A percentile compares a stretch with the other conserved stretches of the same genome.
phyloP scores from a whole-genome alignment of 306 rosid genomes.

The Hippophae tibetana region DNA sequence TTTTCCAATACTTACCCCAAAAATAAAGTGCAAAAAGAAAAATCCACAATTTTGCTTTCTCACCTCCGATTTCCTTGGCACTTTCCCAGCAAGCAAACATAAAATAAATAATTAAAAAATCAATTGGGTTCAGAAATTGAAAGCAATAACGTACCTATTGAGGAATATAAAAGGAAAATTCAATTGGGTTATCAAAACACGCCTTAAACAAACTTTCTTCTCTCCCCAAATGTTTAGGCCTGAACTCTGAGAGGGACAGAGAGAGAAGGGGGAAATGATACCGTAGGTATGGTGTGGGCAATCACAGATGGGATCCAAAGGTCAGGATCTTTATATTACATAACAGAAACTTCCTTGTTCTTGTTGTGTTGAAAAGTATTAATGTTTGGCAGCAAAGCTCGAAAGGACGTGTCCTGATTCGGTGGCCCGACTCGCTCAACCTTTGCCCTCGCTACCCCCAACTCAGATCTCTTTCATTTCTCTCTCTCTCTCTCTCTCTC shows the following conservation, averaged over 20 bases:
- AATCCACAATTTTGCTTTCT: conserved; percentile 8
- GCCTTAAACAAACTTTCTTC: not conserved
- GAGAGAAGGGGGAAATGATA: conserved; percentile 23
- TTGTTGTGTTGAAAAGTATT: conserved; percentile 17
- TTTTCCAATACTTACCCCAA: not conserved
- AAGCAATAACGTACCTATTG: conserved; percentile 33
- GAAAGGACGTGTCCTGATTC: conserved; percentile 29
- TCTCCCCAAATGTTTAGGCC: no score
- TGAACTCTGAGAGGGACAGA: no score
- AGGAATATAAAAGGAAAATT: not conserved
- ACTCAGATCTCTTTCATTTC: not conserved
- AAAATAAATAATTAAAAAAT: not conserved
- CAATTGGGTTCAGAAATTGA: conserved; percentile 9
- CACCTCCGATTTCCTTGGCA: conserved; percentile 4
- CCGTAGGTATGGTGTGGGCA: conserved; percentile 26
- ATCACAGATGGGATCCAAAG: conserved; percentile 45
- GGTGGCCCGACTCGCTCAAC: conserved; percentile 17
- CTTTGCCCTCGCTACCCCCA: not conserved
- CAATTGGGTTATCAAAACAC: conserved; percentile 4
- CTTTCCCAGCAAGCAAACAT: conserved; percentile 12
- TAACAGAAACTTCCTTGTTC: no score
- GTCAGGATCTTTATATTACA: conserved; percentile 27
- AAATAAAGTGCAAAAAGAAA: not conserved
- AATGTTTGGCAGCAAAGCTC: conserved; percentile 34
- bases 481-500: not conserved